Evolutionary conservation across 179 eudicot genomes (phyloP), one percentile per base, ranked within the genome.

Genomic region (Amaranthus tricolor): DNA sequence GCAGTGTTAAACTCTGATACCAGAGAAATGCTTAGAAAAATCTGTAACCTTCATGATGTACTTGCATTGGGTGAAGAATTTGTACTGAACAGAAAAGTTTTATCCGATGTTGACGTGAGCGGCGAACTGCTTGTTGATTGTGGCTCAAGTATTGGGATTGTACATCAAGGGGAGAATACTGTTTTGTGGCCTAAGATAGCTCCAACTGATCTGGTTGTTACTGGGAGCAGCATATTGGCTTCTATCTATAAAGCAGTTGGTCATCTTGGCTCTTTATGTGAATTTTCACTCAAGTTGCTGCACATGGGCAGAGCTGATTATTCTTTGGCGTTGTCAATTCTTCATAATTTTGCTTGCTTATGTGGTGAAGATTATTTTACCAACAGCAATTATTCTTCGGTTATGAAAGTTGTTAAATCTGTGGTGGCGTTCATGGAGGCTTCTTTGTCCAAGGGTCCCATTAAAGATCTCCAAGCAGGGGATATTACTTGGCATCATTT

Each of bases 291-390:
- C 82, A 85, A 77, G 75, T 66, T 90, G 58, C 74, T 87, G 13
- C 73, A 71, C 64, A 79, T 86, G 78, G 74, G 62, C 70, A 77
- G 73, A 21, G 66, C 73, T 65, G 87, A 86, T 51, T 66, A 66
- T 79, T 79, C 79, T 12, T 61, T 82, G 76, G 67, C 80, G 62
- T 74, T 89, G 84, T 79, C 77, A 52, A 64, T 92, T 57, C 89
- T 94, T 73, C 98, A 92, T 83, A 82, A 82, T 51, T 89, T 94
- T 84, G 95, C 89, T 60, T 76, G 68, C 74, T 63, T 85, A 45
- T 87, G 89, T 74, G 95, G 95, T 62, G 78, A 86, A 21, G 86
- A 86, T 58, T 90, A 85, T 76, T 73, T 89, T n/a, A 61, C 73
- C 66, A 65, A 43, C 21, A 64, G 85, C 51, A 82, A 83, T 19